Conservation (phyloP, 352 stramenopile genomes). For the Phytophthora cryptogea region DNA sequence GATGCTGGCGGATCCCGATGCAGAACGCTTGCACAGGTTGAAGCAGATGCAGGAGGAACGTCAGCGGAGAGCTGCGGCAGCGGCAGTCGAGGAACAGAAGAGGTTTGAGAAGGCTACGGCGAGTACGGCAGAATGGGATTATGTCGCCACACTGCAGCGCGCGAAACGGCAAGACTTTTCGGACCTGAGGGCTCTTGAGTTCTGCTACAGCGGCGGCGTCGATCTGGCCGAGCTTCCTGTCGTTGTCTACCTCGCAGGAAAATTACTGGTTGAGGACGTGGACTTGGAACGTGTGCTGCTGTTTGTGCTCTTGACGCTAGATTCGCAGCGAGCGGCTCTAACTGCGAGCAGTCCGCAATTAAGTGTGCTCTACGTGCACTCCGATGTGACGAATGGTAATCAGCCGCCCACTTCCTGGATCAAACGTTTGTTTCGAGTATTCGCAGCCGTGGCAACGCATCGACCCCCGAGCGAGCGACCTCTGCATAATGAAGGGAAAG, state of each 20-base stretch:
- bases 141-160: conserved; percentile 48
- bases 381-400: conserved; percentile 47
- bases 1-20: conserved; percentile 64
- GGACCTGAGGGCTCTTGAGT: conserved; percentile 54
- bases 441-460: conserved; percentile 40
- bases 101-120: conserved; percentile 21
- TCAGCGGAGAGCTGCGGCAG: conserved; percentile 31
- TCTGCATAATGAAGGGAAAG: conserved; percentile 25
- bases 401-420: conserved; percentile 69
- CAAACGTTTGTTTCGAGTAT: conserved; percentile 65
- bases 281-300: conserved; percentile 76
- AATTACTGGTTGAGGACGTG: conserved; percentile 45
- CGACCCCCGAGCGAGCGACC: conserved; percentile 18
- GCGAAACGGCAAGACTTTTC: conserved; percentile 57
- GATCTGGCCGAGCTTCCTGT: conserved; percentile 72
- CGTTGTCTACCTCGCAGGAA: conserved; percentile 69
- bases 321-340: conserved; percentile 38
- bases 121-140: conserved; percentile 31
- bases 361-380: conserved; percentile 75
- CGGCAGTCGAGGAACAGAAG: conserved; percentile 26
- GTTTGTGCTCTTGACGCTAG: conserved; percentile 72
- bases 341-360: conserved; percentile 51
- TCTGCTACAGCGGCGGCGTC: conserved; percentile 72
- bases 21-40: conserved; percentile 52
- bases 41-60: conserved; percentile 43